A percentile compares a stretch with the other conserved stretches of the same genome.
These are phyloP conservation scores for Tolypocladium ophioglossoides DNA, from an alignment of 2,329 filamentous ascomycete species.

Conservation along the genomic window DNA sequence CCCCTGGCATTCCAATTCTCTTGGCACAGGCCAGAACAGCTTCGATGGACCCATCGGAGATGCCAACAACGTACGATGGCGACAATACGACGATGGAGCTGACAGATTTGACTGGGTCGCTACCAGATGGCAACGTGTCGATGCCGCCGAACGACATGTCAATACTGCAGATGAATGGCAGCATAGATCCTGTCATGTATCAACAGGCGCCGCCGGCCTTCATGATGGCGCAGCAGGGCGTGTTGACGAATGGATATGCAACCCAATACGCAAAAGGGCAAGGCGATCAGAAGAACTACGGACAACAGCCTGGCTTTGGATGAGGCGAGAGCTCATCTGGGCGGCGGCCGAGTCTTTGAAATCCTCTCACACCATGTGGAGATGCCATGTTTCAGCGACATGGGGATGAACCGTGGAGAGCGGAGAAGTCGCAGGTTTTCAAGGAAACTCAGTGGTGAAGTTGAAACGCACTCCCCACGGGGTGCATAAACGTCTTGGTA, in stretches of 20 bases:
- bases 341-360: not conserved
- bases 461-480: not conserved
- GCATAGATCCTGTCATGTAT: conserved; percentile 8
- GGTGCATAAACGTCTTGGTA: not conserved
- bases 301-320: conserved; percentile 5
- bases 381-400: not conserved
- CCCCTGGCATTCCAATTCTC: conserved; percentile 16
- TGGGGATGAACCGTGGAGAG: not conserved
- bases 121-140: conserved; percentile 6
- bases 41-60: conserved; percentile 7
- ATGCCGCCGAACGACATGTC: conserved; percentile 6
- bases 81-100: conserved; percentile 12
- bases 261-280: conserved; percentile 9
- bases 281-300: conserved; percentile 5
- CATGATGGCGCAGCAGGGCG: conserved; percentile 10
- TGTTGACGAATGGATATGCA: conserved; percentile 10
- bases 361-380: not conserved
- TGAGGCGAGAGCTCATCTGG: not conserved
- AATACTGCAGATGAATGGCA: conserved; percentile 7
- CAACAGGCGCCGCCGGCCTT: conserved; percentile 10
- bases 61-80: conserved; percentile 10
- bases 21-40: conserved; percentile 15
- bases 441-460: not conserved
- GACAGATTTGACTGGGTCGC: conserved; percentile 9
- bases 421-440: not conserved